Conservation (phyloP, 805 yeast species). For the Zygoascus ofunaensis region DNA sequence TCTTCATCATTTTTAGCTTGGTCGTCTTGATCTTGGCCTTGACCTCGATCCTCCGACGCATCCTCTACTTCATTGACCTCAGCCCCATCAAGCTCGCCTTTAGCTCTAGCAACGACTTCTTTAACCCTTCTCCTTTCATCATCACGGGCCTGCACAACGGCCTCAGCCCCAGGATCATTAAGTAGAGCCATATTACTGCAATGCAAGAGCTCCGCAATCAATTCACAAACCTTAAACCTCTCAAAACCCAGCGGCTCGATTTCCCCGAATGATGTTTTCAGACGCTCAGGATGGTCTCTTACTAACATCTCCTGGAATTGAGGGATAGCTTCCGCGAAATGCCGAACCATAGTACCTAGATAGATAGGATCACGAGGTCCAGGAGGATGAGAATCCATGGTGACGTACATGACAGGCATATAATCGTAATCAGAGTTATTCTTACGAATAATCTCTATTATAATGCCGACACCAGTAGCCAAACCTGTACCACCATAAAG, state of each 20-base stretch:
- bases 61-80: conserved; percentile 13
- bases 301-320: conserved; percentile 56
- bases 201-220: conserved; percentile 88
- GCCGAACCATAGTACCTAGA: conserved; percentile 71
- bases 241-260: conserved; percentile 82
- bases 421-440: conserved; percentile 93
- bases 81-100: conserved; percentile 20
- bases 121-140: conserved; percentile 48
- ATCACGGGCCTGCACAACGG: conserved; percentile 61
- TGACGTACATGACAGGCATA: conserved; percentile 73
- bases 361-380: conserved; percentile 87
- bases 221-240: conserved; percentile 80
- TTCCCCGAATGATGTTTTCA: conserved; percentile 57
- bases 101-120: conserved; percentile 19
- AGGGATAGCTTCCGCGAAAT: conserved; percentile 68
- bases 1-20: not conserved
- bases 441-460: conserved; percentile 88
- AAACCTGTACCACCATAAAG: conserved; percentile 70
- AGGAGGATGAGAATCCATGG: conserved; percentile 86
- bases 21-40: conserved; percentile 17
- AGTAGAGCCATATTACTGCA: conserved; percentile 95
- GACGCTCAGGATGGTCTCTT: conserved; percentile 24
- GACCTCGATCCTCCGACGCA: conserved; percentile 14
- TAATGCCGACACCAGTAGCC: conserved; percentile 88
- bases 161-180: conserved; percentile 67